Percentiles rank a stretch among this genome's conserved stretches.
Evolutionary conservation across 148 eudicot genomes (phyloP).

Genomic region (Diospyros kaki): DNA sequence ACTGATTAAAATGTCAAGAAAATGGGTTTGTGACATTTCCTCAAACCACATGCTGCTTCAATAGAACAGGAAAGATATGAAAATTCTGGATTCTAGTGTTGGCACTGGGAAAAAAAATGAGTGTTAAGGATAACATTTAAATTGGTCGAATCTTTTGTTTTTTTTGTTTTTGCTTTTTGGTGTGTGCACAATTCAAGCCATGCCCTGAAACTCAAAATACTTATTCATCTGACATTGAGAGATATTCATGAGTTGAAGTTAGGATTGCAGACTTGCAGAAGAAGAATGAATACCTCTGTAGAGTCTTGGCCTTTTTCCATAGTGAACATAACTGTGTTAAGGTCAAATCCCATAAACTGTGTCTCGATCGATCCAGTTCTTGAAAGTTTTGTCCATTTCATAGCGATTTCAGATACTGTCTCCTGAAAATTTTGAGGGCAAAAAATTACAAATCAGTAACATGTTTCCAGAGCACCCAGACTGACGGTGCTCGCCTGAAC

Average conservation of each 20-base stretch:
- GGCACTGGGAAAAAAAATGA: background rate
- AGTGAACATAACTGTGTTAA: conserved; percentile 80
- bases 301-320: conserved; percentile 71
- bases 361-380: conserved; percentile 76
- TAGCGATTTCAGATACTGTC: conserved; percentile 55
- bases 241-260: background rate
- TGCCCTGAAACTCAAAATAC: background rate
- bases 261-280: conserved; percentile 7
- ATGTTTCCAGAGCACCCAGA: too few species aligned
- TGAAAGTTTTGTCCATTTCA: conserved; percentile 73
- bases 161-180: too few species aligned
- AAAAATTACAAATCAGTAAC: background rate
- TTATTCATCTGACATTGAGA: background rate
- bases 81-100: background rate
- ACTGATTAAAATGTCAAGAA: background rate
- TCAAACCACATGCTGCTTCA: background rate
- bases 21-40: background rate
- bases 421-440: conserved; percentile 46
- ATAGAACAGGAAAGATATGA: background rate
- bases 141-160: background rate
- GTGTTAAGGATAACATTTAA: background rate
- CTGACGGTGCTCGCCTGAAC: too few species aligned
- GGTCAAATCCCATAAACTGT: conserved; percentile 72
- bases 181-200: background rate
- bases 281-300: conserved; percentile 51